These are phyloP conservation scores for Neoboletus brunneissimus DNA, from an alignment of 768 basidiomycete species.

Conservation along the genomic window DNA sequence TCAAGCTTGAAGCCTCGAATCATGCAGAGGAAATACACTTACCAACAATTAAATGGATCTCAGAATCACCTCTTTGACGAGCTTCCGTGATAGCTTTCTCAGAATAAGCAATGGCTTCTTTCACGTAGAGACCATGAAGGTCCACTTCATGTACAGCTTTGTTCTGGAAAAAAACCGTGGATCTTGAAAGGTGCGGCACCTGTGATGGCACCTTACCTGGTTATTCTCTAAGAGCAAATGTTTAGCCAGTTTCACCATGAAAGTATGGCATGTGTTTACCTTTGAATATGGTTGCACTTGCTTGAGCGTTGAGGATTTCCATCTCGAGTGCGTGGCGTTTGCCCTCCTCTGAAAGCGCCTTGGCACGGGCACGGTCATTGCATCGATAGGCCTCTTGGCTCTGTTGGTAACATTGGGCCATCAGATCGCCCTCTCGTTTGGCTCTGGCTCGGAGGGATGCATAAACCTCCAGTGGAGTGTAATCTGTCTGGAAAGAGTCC, in stretches of 20 bases:
- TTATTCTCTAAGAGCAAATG: constrained; percentile 61
- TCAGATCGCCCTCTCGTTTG: constrained; percentile 71
- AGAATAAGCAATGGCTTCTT: constrained; percentile 77
- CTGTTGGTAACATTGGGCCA: constrained; percentile 61
- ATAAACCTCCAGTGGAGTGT: constrained; percentile 39
- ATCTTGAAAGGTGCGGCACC: background rate
- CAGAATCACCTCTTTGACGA: constrained; percentile 52
- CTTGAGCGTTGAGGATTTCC: constrained; percentile 73
- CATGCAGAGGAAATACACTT: constrained; percentile 24
- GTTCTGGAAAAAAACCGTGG: constrained; percentile 39
- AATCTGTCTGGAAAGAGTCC: background rate
- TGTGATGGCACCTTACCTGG: constrained; percentile 38
- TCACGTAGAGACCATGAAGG: constrained; percentile 89
- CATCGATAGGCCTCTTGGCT: constrained; percentile 71
- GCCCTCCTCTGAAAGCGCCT: constrained; percentile 75
- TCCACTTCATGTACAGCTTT: constrained; percentile 73
- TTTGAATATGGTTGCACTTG: constrained; percentile 78
- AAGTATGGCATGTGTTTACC: constrained; percentile 34
- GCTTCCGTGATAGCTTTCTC: constrained; percentile 69
- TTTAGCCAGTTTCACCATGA: background rate
- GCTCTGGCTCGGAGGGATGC: constrained; percentile 67
- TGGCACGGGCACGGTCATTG: constrained; percentile 73
- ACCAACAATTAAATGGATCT: constrained; percentile 86
- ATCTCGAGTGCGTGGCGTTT: constrained; percentile 73
- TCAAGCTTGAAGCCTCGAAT: background rate